Evolutionary conservation across 2,329 filamentous ascomycete genomes (phyloP), one percentile per base, ranked within the genome.

Genomic region (Byssothecium circinans): DNA sequence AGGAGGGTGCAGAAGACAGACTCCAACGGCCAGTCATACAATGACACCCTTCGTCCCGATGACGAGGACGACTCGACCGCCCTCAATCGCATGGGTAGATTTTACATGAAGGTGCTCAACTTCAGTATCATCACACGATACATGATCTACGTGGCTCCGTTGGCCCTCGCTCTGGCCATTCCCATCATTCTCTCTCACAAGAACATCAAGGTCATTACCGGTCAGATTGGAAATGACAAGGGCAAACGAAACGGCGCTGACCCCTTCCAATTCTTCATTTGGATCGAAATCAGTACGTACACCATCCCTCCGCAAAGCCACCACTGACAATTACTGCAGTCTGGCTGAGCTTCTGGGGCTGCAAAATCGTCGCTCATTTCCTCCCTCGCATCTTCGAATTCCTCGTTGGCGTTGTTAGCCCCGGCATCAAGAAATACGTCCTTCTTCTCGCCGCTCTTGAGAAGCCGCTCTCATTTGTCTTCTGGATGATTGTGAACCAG

Each of bases 111-210:
- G 59, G 76, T 86, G 44, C 69, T 83, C 56, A 79, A 84, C 58
- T 85, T 81, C 69, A 84, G 81, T 45, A 78, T 85, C 52, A 58
- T 86, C 57, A 85, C 82, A 39, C 75, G 83, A 38, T 86, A 86
- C 61, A 75, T 85, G 62, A 74, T 85, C 51, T 86, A 85, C 57
- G 80, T 86, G 20, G 64, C 79, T 19, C 83, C 83, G 0, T 50
- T 86, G 34, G 82, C 78, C 3, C 48, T 78, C 4, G 56, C 81
- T n/a, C 75, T 86, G 47, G 81, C 83, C 2, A 74, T 86, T 33
- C 83, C 83, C 5, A 85, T 86, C 54, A 79, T 86, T 49, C 71
- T 85, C 14, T 81, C 82, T n/a, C n/a, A n/a, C n/a, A n/a, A n/a
- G n/a, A 79, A 78, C 5, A 81, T 78, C 0, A 52, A 54, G n/a